Conservation (phyloP, 1,284 basidiomycete species). For the Cryptococcus floricola region DNA sequence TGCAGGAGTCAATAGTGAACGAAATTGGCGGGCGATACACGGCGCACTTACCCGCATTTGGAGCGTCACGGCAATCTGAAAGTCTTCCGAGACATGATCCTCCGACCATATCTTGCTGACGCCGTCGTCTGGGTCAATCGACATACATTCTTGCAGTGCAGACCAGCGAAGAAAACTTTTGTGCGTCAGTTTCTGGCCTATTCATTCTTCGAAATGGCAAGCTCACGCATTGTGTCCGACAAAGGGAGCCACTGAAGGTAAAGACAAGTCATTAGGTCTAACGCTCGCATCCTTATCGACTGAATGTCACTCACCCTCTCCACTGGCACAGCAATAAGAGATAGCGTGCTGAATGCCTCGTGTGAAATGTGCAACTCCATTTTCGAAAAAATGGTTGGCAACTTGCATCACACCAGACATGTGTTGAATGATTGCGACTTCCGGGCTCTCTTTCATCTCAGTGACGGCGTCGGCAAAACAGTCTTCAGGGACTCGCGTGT, state of each 20-base stretch:
- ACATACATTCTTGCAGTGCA: slow-evolving; percentile 73
- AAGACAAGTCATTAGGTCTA: slow-evolving; percentile 6
- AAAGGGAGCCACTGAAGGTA: slow-evolving; percentile 57
- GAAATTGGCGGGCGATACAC: neutral
- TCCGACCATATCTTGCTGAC: slow-evolving; percentile 72
- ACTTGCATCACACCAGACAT: slow-evolving; percentile 66
- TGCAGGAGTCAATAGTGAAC: neutral
- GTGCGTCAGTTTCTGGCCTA: neutral
- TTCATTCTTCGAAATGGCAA: neutral
- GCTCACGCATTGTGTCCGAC: slow-evolving; percentile 72
- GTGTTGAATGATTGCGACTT: slow-evolving; percentile 66
- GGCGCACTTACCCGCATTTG: slow-evolving; percentile 42
- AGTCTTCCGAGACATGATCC: slow-evolving; percentile 77
- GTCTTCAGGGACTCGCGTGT: slow-evolving; percentile 81
- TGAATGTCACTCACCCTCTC: slow-evolving; percentile 55
- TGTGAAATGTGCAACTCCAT: slow-evolving; percentile 78
- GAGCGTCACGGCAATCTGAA: slow-evolving; percentile 66
- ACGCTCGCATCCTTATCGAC: slow-evolving; percentile 1
- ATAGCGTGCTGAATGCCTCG: slow-evolving; percentile 67
- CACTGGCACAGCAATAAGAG: slow-evolving; percentile 64
- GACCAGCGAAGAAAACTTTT: slow-evolving; percentile 65
- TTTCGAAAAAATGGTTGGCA: slow-evolving; percentile 79
- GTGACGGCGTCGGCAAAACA: slow-evolving; percentile 79
- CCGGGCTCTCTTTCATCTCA: slow-evolving; percentile 69
- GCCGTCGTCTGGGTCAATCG: slow-evolving; percentile 63